These are phyloP conservation scores for Echites panduratus DNA, from an alignment of 257 asterid species.

Conservation along the genomic window DNA sequence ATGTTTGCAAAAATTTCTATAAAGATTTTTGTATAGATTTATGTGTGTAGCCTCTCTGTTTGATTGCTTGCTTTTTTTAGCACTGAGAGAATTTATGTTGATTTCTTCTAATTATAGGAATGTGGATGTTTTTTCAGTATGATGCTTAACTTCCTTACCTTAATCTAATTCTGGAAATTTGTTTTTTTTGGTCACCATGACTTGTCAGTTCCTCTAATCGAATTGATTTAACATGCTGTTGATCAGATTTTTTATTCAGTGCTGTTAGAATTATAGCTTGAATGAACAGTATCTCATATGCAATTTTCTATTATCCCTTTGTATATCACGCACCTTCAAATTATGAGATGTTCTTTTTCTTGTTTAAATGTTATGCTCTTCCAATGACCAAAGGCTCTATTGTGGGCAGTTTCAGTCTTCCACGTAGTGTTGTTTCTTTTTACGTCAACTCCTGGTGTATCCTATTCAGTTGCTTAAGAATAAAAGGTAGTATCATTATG, in stretches of 20 bases:
- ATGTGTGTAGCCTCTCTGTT: neutral
- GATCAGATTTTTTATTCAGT: neutral
- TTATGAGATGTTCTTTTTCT: neutral
- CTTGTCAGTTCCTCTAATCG: neutral
- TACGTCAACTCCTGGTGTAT: neutral
- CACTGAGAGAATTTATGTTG: too few species aligned
- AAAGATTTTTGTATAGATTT: too few species aligned
- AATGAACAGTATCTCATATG: neutral
- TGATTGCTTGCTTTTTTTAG: neutral
- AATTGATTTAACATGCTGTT: neutral
- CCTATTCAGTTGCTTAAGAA: neutral
- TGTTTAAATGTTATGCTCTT: neutral
- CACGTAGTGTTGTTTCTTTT: too few species aligned
- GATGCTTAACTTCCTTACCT: neutral
- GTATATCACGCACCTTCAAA: neutral
- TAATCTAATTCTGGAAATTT: too few species aligned
- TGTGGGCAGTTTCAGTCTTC: too few species aligned
- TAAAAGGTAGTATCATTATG: neutral
- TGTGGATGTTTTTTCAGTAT: neutral
- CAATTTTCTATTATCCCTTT: neutral
- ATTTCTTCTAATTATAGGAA: neutral
- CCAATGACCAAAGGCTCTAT: too few species aligned
- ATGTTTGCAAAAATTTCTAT: neutral
- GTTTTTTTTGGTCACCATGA: neutral
- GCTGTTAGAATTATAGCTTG: neutral